A percentile compares a stretch with the other conserved stretches of the same genome.
phyloP scores from a whole-genome alignment of 2,329 filamentous ascomycete genomes.

The Trichophyton equinum region DNA sequence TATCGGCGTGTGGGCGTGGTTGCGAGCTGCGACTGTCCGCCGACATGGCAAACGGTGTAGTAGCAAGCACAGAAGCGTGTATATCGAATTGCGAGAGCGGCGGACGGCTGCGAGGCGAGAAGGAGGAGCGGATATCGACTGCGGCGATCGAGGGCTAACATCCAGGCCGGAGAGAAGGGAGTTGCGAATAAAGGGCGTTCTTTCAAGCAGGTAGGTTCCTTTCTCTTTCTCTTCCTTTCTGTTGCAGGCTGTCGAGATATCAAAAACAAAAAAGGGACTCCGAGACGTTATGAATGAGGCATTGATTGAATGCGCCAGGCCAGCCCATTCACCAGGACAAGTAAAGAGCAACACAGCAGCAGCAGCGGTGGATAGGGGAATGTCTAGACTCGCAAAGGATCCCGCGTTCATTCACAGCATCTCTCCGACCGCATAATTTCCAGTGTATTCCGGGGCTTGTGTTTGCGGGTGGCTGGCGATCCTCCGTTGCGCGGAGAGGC shows the following conservation, averaged over 20 bases:
- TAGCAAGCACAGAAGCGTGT: not conserved
- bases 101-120: not conserved
- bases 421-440: not conserved
- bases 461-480: not conserved
- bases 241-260: not conserved
- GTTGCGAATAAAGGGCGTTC: not conserved
- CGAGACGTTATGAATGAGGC: not conserved
- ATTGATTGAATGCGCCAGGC: slow-evolving; percentile 9
- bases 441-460: not conserved
- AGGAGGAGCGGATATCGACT: not conserved
- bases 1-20: slow-evolving; percentile 7
- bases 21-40: slow-evolving; percentile 9
- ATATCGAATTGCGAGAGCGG: not conserved
- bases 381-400: not conserved
- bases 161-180: not conserved
- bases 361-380: too few species aligned
- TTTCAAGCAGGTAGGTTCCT: too few species aligned
- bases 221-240: not conserved
- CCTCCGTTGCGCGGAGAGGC: not conserved
- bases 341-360: not conserved
- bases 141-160: slow-evolving; percentile 4
- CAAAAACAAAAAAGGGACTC: not conserved
- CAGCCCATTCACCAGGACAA: slow-evolving; percentile 4
- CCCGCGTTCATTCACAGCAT: not conserved
- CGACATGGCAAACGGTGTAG: slow-evolving; percentile 13